Base-by-base conservation (phyloP, 805 yeast species). In the Geotrichum ghanense region DNA sequence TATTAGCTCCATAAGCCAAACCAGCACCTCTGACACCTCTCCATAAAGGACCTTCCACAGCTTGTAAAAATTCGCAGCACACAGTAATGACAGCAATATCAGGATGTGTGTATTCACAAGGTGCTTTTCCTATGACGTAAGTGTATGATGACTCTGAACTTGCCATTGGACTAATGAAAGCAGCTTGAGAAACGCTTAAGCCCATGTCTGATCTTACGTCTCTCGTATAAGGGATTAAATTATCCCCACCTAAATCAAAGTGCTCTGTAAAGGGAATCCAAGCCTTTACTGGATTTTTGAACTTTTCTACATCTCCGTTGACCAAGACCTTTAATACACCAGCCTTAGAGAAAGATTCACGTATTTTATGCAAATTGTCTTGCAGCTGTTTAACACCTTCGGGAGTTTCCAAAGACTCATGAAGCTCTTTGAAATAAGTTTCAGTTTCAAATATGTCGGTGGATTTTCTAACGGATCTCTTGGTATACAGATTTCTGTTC, bases 31-130 rank as follows among this genome's bases (percentile, higher is more conserved):
- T 76, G 26, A 92, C 84, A 47, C 94, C 95, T 56, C 86, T 76
- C 97, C 97, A 90, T 52, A 90, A 81, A 27, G 97, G 98, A 2
- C 98, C 98, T 62, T 92, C 98, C 17, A 86, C 87, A 31, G 87
- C 83, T 53, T 81, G 83, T 47, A 92, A 68, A 56, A 79, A 83
- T 47, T 83, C 88, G 4, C 82, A 73, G 4, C 88, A 85, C 22
- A 89, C 71, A 0, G 81, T 73, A 37, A 90, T 70, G 22, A 80
- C 81, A 45, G 83, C 79, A 24, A 79, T 69, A 54, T 89, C 95
- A 19, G 70, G 67, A 43, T 78, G 71, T 12, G 62, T 55, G 53
- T 74, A 79, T 47, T 68, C 70, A 1, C 72, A 66, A 1, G 90
- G 86, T 12, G 83, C 76, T 1, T 66, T 67, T 0, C 95, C 72